Conservation (phyloP, 805 yeast genomes). For the Candida maltosa region DNA sequence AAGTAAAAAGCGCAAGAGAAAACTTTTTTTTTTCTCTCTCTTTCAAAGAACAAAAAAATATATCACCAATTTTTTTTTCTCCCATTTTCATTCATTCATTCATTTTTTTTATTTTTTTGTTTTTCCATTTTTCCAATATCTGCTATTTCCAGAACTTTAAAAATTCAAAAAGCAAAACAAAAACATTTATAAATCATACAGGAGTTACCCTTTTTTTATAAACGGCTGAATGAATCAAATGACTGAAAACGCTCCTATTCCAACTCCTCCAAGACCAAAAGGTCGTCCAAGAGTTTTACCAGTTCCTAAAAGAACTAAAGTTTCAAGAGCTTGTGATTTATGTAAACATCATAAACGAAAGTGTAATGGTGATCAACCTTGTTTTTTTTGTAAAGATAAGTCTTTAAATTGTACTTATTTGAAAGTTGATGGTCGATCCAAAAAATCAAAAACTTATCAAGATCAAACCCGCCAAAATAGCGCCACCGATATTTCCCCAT, state of each 20-base stretch:
- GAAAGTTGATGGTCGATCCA: constrained; percentile 16
- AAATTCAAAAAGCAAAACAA: no score
- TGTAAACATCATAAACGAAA: constrained; percentile 39
- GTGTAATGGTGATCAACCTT: constrained; percentile 30
- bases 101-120: no score
- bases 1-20: no score
- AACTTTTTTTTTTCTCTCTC: no score
- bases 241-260: not conserved
- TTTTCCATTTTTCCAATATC: no score
- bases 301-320: constrained; percentile 25
- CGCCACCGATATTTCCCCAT: not conserved
- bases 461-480: not conserved
- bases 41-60: no score
- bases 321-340: constrained; percentile 45
- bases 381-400: constrained; percentile 26
- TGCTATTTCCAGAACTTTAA: no score
- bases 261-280: constrained; percentile 3
- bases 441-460: constrained; percentile 10
- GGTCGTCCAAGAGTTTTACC: constrained; percentile 6
- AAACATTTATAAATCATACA: no score
- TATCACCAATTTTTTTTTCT: no score
- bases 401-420: constrained; percentile 26
- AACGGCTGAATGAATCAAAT: no score
- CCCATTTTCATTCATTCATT: no score
- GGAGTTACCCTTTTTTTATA: no score